Evolutionary conservation across 306 rosid species (phyloP), one percentile per base, ranked within the genome.

Genomic region (Glycyrrhiza uralensis): DNA sequence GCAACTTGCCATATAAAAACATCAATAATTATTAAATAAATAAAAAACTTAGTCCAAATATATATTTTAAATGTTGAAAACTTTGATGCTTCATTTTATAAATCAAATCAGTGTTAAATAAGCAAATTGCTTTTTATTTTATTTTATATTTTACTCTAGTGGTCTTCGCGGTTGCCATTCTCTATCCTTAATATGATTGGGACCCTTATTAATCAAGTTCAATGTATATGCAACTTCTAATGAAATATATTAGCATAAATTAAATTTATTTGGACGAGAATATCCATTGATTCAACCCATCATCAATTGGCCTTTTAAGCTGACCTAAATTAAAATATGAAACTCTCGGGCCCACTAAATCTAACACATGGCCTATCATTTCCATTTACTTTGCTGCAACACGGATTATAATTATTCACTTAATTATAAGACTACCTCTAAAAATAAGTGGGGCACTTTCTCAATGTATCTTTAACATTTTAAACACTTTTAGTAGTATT

Each of bases 141-240:
- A n/a, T n/a, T n/a, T n/a, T n/a, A n/a, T 59, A 66, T 51, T 17
- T 54, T 82, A 54, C 20, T 51, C 41, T 59, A n/a, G 55, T 32
- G 33, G 62, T 73, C 76, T 26, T n/a, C n/a, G 20, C 62, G 44
- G 54, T 44, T 41, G 56, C 56, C 45, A 54, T 56, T 72, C 65
- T 79, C 33, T 73, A 73, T 30, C 6, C 66, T 41, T 20, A 15
- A 35, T 23, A 60, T 63, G 80, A 76, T 56, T 55, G 28, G 52
- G 81, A 82, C 60, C 56, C 55, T 54, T 51, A 2, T 51, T n/a
- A 69, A 65, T 58, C 73, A 71, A 71, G 63, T 83, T 79, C 84
- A 71, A 70, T 83, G 83, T 13, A 79, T 70, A 74, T n/a, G n/a
- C 72, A 46, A 36, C 39, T 35, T 65, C 12, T n/a, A 1, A 20